Evolutionary conservation across 2,329 filamentous ascomycete species (phyloP).

Genomic region (Fusarium penzigii): DNA sequence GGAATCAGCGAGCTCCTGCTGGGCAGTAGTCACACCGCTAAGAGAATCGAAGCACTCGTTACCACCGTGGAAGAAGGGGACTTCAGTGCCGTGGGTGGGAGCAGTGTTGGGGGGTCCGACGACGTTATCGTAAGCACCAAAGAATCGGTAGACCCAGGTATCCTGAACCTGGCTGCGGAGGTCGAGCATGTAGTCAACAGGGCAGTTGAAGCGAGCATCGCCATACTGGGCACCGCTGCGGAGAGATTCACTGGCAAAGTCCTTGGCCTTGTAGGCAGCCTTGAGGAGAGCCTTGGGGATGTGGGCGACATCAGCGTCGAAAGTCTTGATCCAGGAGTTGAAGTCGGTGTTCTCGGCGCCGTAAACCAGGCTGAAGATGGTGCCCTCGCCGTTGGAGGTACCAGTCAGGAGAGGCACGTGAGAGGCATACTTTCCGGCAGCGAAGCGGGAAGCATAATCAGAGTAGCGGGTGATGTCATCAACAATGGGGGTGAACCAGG

Average conservation of each 20-base stretch:
- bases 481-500: slow-evolving; percentile 43
- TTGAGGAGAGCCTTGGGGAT: slow-evolving; percentile 17
- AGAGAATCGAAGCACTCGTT: slow-evolving; percentile 42
- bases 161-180: slow-evolving; percentile 38
- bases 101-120: slow-evolving; percentile 31
- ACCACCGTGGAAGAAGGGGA: slow-evolving; percentile 48
- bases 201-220: slow-evolving; percentile 48
- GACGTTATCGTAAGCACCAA: slow-evolving; percentile 43
- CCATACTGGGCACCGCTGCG: slow-evolving; percentile 46
- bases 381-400: slow-evolving; percentile 38
- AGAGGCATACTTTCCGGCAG: slow-evolving; percentile 29
- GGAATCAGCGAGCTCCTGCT: slow-evolving; percentile 44
- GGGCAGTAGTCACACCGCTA: slow-evolving; percentile 34
- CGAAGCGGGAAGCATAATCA: slow-evolving; percentile 30
- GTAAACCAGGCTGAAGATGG: slow-evolving; percentile 39
- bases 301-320: slow-evolving; percentile 24
- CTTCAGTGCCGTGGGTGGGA: slow-evolving; percentile 33
- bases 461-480: slow-evolving; percentile 37
- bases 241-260: slow-evolving; percentile 39
- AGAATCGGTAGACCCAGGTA: slow-evolving; percentile 47
- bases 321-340: slow-evolving; percentile 27
- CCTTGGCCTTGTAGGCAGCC: slow-evolving; percentile 24
- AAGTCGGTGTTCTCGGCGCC: slow-evolving; percentile 32
- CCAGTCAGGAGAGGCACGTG: slow-evolving; percentile 39
- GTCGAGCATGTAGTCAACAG: slow-evolving; percentile 41